phyloP scores from a whole-genome alignment of 768 basidiomycete genomes.

The Flagelloscypha sp. region DNA sequence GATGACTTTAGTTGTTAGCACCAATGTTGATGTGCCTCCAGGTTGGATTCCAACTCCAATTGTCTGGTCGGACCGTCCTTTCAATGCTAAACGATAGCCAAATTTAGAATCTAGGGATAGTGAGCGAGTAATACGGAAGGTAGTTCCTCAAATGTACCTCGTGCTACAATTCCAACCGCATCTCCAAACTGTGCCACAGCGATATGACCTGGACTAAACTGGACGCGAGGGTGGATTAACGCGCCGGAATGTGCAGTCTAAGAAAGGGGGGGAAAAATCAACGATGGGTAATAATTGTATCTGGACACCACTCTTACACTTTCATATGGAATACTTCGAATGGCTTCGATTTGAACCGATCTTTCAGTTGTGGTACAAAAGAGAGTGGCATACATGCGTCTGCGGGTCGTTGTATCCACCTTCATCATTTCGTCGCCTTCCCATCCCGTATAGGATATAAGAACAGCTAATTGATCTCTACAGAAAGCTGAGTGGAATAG shows the following conservation, averaged over 20 bases:
- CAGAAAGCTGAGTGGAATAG: constrained; percentile 17
- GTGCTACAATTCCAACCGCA: constrained; percentile 62
- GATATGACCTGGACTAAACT: constrained; percentile 46
- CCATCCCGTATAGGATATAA: constrained; percentile 59
- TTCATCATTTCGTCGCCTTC: constrained; percentile 35
- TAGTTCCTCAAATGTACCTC: constrained; percentile 36
- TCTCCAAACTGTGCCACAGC: constrained; percentile 68
- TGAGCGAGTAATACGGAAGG: constrained; percentile 2
- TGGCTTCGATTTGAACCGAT: constrained; percentile 35
- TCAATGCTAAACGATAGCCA: constrained; percentile 64
- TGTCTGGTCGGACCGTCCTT: constrained; percentile 56
- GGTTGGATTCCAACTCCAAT: constrained; percentile 58
- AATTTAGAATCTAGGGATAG: constrained; percentile 52
- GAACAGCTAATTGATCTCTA: constrained; percentile 45
- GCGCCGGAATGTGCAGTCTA: constrained; percentile 62
- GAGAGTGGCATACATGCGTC: constrained; percentile 61
- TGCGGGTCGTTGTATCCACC: constrained; percentile 35
- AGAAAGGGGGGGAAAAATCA: background rate
- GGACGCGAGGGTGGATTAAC: constrained; percentile 64
- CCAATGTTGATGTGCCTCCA: constrained; percentile 40
- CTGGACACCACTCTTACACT: constrained; percentile 38
- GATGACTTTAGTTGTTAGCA: constrained; percentile 63
- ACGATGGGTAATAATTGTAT: background rate
- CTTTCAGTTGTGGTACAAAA: constrained; percentile 36
- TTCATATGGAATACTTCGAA: constrained; percentile 66